Evolutionary conservation across 208 protist genomes (phyloP), one percentile per base, ranked within the genome.

Genomic region (Pavlovales sp.): DNA sequence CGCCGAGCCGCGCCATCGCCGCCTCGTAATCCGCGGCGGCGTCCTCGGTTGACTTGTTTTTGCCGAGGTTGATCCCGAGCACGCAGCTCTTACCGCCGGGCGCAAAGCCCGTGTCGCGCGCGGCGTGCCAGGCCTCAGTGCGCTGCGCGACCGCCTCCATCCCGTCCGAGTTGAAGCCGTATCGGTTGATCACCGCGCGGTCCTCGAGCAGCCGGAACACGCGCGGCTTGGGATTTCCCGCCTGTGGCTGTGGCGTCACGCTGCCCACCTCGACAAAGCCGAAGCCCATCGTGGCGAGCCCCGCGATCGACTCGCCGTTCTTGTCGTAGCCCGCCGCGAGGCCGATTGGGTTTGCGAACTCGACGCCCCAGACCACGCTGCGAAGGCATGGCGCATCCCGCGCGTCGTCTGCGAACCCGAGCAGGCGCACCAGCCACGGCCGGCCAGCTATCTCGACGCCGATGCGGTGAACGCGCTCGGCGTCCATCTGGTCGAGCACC

Each of bases 241-340:
- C n/a, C 89, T 95, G 94, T 28, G 93, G 91, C 88, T 88, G 28
- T 28, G 92, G 93, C 32, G 93, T 95, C 40, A 95, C 87, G 41
- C 39, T 92, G 37, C 93, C 93, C 20, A 94, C 76, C 88, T 95
- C 93, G 11, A 95, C 92, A 39, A 93, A 93, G 36, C 89, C 92
- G 78, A 94, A 93, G 26, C 93, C 93, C 41, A 94, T 44, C 20
- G 36, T 36, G 32, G 91, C 30, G 75, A 94, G 76, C 32, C 83
- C 83, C 37, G 0, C 86, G 81, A 94, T 86, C 36, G 77, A 84
- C 57, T 94, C 89, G 4, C 76, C 92, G 88, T 95, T 36, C 84
- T 95, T 95, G 84, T 95, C 93, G 88, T 93, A 95, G 30, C 93
- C 93, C 0, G 93, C 93, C 8, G 93, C 93, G 26, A 95, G 88